phyloP scores from a whole-genome alignment of 495 filamentous ascomycete genomes.

The Astrothelium macrocarpum region DNA sequence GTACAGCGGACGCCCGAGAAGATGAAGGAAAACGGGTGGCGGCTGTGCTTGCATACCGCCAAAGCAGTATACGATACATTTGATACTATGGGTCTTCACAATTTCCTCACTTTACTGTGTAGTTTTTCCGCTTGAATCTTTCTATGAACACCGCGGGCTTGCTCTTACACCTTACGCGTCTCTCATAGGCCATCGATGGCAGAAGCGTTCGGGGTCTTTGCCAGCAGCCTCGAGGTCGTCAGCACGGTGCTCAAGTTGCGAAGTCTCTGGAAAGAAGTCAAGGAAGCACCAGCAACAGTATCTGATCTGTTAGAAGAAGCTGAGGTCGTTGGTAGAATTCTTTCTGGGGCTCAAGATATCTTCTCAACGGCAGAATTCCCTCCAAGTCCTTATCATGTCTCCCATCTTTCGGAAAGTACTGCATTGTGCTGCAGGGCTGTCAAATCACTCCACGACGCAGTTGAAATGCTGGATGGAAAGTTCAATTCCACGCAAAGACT shows the following conservation, averaged over 20 bases:
- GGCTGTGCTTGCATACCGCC: no score
- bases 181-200: not conserved
- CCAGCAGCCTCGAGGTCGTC: not conserved
- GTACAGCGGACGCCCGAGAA: no score
- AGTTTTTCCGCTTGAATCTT: no score
- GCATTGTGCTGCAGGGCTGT: not conserved
- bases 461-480: not conserved
- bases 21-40: no score
- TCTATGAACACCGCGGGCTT: no score
- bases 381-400: not conserved
- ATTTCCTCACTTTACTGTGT: no score
- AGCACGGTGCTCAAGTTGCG: not conserved
- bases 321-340: not conserved
- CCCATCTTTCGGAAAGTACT: not conserved
- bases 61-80: no score
- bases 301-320: not conserved
- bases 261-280: not conserved
- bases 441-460: not conserved
- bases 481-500: not conserved
- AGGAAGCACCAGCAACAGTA: not conserved
- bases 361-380: not conserved
- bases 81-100: no score
- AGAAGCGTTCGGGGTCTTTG: not conserved
- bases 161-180: no score
- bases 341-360: not conserved